phyloP scores from a whole-genome alignment of 1,284 basidiomycete genomes.

The Moesziomyces antarcticus region DNA sequence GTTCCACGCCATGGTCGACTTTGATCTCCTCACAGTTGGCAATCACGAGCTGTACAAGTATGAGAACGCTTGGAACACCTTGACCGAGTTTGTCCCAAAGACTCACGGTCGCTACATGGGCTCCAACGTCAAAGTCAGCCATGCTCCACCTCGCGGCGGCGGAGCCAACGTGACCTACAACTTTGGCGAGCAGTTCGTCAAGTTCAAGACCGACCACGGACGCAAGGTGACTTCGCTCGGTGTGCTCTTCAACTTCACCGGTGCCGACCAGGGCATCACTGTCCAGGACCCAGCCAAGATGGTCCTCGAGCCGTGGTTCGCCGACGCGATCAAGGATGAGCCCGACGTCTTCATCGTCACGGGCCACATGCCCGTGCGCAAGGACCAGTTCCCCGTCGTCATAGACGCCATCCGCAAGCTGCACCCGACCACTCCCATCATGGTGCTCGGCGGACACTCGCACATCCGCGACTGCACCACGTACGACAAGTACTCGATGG shows the following conservation, averaged over 20 bases:
- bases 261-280: slow-evolving; percentile 51
- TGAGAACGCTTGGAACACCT: slow-evolving; percentile 79
- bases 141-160: slow-evolving; percentile 26
- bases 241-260: slow-evolving; percentile 60
- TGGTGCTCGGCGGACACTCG: slow-evolving; percentile 62
- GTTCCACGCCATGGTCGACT: slow-evolving; percentile 76
- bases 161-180: slow-evolving; percentile 37
- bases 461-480: slow-evolving; percentile 63
- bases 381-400: slow-evolving; percentile 54
- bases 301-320: slow-evolving; percentile 62
- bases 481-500: slow-evolving; percentile 55
- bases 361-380: slow-evolving; percentile 64
- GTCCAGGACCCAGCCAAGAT: slow-evolving; percentile 57
- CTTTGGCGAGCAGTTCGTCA: slow-evolving; percentile 53
- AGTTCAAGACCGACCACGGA: slow-evolving; percentile 46
- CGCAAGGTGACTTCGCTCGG: slow-evolving; percentile 48
- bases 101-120: slow-evolving; percentile 50
- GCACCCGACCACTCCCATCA: slow-evolving; percentile 56
- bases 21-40: slow-evolving; percentile 84
- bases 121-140: slow-evolving; percentile 56
- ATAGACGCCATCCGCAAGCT: slow-evolving; percentile 56
- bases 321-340: slow-evolving; percentile 48
- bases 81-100: slow-evolving; percentile 78
- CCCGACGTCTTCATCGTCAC: slow-evolving; percentile 62
- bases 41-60: slow-evolving; percentile 90